A percentile compares a stretch with the other conserved stretches of the same genome.
Evolutionary conservation across 257 asterid genomes (phyloP).

Genomic region (Solanum rostratum): DNA sequence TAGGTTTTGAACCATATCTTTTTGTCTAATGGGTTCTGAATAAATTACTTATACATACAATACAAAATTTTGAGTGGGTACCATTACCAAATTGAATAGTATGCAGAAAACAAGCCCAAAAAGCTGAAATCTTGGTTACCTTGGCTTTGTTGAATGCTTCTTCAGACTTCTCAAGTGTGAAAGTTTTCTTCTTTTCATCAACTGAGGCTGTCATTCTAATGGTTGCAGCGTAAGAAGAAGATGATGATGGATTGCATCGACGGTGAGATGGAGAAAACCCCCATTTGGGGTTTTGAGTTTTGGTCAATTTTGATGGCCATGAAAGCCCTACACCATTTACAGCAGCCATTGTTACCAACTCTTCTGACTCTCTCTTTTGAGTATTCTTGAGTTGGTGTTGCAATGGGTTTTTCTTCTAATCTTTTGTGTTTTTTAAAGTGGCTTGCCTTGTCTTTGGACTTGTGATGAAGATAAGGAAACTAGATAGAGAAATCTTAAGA

Average conservation of each 20-base stretch:
- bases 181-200: constrained; percentile 69
- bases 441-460: not conserved
- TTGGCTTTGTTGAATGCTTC: constrained; percentile 92
- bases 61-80: not conserved
- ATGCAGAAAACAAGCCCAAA: not conserved
- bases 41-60: not conserved
- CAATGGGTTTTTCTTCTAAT: not conserved
- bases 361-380: not conserved
- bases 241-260: not conserved
- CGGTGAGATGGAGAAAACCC: not conserved
- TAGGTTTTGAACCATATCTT: not conserved
- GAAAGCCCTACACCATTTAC: constrained; percentile 5
- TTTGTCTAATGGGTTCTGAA: not conserved
- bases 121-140: constrained; percentile 23
- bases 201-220: constrained; percentile 56
- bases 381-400: not conserved
- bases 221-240: constrained; percentile 17
- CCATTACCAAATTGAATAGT: not conserved
- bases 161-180: constrained; percentile 75
- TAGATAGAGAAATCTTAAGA: not conserved
- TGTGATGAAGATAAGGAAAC: not conserved
- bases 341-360: constrained; percentile 8
- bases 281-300: not conserved
- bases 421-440: not conserved
- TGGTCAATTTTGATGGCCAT: constrained; percentile 14